Evolutionary conservation across 306 rosid species (phyloP).

Genomic region (Quercus bicolor): DNA sequence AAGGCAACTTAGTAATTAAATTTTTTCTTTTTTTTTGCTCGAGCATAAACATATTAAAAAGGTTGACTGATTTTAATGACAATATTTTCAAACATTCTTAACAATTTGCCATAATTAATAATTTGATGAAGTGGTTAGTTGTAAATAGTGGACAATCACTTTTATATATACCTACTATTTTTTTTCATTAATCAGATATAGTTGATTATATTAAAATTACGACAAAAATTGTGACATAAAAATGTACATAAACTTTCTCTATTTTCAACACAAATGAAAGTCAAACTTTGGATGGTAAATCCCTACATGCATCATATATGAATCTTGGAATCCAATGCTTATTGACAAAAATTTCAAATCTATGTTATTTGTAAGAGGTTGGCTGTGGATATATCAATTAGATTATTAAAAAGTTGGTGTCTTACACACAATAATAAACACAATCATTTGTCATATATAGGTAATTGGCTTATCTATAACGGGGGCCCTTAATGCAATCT

Average conservation of each 20-base stretch:
- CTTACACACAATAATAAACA: neutral
- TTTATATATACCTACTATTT: too few species aligned
- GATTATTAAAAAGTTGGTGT: neutral
- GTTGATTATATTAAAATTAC: too few species aligned
- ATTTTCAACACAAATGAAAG: neutral
- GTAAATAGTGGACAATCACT: too few species aligned
- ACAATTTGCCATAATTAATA: too few species aligned
- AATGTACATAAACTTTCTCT: neutral
- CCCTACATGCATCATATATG: neutral
- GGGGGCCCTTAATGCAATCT: slow-evolving; percentile 34
- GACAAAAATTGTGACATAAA: neutral
- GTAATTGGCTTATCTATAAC: slow-evolving; percentile 60
- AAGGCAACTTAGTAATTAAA: too few species aligned
- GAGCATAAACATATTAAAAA: too few species aligned
- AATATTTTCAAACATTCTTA: neutral
- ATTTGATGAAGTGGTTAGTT: too few species aligned
- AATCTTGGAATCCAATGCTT: neutral
- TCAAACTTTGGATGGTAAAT: neutral
- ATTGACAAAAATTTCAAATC: neutral
- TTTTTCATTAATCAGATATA: too few species aligned
- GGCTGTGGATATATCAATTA: too few species aligned
- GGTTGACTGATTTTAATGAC: neutral
- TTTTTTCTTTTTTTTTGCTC: too few species aligned
- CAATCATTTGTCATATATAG: slow-evolving; percentile 18
- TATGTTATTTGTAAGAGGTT: neutral